phyloP scores from a whole-genome alignment of 331 rosid species.

The Malus hybrid region DNA sequence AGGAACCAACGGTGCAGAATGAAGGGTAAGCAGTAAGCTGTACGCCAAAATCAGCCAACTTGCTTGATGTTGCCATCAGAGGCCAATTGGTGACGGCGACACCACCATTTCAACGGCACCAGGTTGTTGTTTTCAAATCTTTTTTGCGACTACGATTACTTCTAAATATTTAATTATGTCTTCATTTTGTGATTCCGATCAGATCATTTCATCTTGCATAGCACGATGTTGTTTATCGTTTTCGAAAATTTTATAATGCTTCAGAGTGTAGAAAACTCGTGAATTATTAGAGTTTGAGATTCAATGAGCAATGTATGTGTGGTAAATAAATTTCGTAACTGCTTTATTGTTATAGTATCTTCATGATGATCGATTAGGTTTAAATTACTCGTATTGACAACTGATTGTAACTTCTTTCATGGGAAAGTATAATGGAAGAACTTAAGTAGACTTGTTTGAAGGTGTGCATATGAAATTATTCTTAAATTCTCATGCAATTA shows the following conservation, averaged over 20 bases:
- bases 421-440: neutral
- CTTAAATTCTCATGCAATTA: no score
- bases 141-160: slow-evolving; percentile 11
- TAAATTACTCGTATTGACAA: no score
- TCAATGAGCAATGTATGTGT: neutral
- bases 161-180: neutral
- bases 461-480: neutral
- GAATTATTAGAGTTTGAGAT: no score
- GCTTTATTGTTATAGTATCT: neutral
- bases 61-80: slow-evolving; percentile 17
- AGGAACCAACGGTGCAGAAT: slow-evolving; percentile 44
- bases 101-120: slow-evolving; percentile 22
- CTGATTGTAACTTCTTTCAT: no score
- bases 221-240: neutral
- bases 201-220: neutral
- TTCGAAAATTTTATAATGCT: no score
- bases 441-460: neutral
- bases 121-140: neutral
- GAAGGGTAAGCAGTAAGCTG: neutral
- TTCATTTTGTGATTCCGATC: neutral
- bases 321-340: no score
- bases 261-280: neutral
- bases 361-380: no score
- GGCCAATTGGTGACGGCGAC: slow-evolving; percentile 25
- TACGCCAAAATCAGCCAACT: slow-evolving; percentile 24